Evolutionary conservation across 2,329 filamentous ascomycete genomes (phyloP), one percentile per base, ranked within the genome.

Genomic region (Alternaria incomplexa): DNA sequence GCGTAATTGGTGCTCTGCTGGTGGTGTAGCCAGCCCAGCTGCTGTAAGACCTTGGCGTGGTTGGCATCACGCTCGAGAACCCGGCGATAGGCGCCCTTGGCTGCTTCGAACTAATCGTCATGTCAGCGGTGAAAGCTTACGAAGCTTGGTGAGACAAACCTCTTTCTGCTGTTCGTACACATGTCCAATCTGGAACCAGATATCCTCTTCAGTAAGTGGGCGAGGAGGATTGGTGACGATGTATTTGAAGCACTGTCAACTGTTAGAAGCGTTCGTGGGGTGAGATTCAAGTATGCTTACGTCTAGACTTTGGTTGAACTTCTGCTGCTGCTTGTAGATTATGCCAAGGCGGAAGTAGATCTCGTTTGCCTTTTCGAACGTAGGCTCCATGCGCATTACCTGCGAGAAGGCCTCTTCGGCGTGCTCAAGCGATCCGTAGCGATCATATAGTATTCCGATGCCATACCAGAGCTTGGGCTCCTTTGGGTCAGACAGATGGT

Each of bases 111-210:
- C 93, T 97, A 36, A 71, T 54, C 25, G n/a, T 20, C 22, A 44
- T 62, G 36, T 83, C 56, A 82, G 75, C 20, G 10, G 20, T 26
- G 20, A 36, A 32, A 17, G 15, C 1, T 26, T 5, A 45, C 10
- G 6, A 4, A 32, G 13, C 23, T 9, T 40, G 40, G 23, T n/a
- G 6, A 28, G 22, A 86, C 93, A 83, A 85, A 97, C 94, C 76
- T 99, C 96, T 86, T 98, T 98, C 81, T 98, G 95, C 76, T 98
- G 96, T 79, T 99, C 96, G 75, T 99, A 94, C 53, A 99, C 96
- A 80, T 99, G 96, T 25, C 96, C 96, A 76, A 99, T 98, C 81
- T 99, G 96, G 84, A 99, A 99, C 95, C 95, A 98, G 64, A 99
- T 99, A 73, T 99, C 96, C 80, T 98, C 95, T 79, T 98, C 94